These are phyloP conservation scores for Trichophyton schoenleinii DNA, from an alignment of 2,329 filamentous ascomycete species.

Conservation along the genomic window DNA sequence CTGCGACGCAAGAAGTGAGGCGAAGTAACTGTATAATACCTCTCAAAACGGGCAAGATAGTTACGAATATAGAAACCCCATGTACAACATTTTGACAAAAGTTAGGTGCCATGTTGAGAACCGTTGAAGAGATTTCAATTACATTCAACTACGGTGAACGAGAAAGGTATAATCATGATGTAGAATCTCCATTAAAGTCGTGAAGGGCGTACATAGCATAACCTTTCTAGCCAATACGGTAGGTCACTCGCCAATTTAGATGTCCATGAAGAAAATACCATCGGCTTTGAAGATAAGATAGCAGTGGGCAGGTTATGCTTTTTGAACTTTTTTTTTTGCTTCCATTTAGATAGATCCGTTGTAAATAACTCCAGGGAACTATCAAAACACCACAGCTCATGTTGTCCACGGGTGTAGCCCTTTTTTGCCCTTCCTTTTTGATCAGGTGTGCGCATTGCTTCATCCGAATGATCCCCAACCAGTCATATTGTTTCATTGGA, in stretches of 20 bases:
- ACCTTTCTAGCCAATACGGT: not conserved
- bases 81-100: not conserved
- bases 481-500: slow-evolving; percentile 6
- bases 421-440: not conserved
- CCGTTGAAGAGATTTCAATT: not conserved
- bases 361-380: not conserved
- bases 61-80: not conserved
- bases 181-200: not conserved
- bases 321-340: slow-evolving; percentile 2
- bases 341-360: slow-evolving; percentile 4
- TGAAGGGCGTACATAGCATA: slow-evolving; percentile 2
- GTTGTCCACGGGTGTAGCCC: not conserved
- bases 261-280: not conserved
- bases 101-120: not conserved
- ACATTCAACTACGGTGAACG: not conserved
- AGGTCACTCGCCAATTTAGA: not conserved
- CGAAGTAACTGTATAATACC: not conserved
- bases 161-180: not conserved
- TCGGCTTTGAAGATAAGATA: not conserved
- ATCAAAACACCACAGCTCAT: not conserved
- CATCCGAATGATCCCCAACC: slow-evolving; percentile 5
- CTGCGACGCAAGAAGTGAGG: slow-evolving; percentile 15
- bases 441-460: slow-evolving; percentile 1
- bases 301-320: not conserved
- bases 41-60: not conserved